Evolutionary conservation across 1,139 yeast genomes (phyloP).

Genomic region (Suzukiozyma palmioleophila): DNA sequence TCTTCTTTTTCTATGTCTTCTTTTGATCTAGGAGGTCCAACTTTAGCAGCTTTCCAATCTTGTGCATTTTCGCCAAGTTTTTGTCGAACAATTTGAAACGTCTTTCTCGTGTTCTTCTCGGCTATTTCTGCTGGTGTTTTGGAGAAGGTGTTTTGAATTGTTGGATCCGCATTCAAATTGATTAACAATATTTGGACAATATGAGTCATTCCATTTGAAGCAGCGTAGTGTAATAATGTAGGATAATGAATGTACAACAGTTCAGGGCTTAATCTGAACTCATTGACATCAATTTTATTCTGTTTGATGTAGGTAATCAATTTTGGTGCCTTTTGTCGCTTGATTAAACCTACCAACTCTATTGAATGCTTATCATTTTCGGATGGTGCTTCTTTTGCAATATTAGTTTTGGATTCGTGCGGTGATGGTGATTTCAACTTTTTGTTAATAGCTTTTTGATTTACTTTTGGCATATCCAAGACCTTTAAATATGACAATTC

Average conservation of each 20-base stretch:
- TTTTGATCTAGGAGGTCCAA: conserved; percentile 60
- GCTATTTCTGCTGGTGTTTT: conserved; percentile 56
- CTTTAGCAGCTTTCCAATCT: conserved; percentile 67
- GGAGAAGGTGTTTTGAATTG: conserved; percentile 46
- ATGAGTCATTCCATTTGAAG: conserved; percentile 62
- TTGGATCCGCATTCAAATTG: conserved; percentile 70
- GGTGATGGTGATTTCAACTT: conserved; percentile 21
- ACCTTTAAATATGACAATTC: conserved; percentile 60
- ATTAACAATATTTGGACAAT: conserved; percentile 64
- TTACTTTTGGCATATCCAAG: conserved; percentile 52
- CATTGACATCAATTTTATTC: conserved; percentile 46
- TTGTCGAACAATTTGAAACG: conserved; percentile 67
- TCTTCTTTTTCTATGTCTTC: conserved; percentile 55
- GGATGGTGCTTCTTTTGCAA: conserved; percentile 19
- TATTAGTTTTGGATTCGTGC: conserved; percentile 14
- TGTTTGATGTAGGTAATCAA: conserved; percentile 58
- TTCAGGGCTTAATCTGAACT: conserved; percentile 51
- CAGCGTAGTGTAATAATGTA: conserved; percentile 74
- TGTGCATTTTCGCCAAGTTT: conserved; percentile 64
- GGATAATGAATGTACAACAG: conserved; percentile 55
- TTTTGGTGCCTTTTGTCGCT: conserved; percentile 76
- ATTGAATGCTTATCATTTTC: conserved; percentile 46
- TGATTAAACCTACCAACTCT: conserved; percentile 57
- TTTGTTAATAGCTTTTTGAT: conserved; percentile 21
- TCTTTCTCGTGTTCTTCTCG: conserved; percentile 40